A percentile compares a stretch with the other conserved stretches of the same genome.
phyloP scores from a whole-genome alignment of 176 grass and related monocot genomes.

The Triticum monococcum region DNA sequence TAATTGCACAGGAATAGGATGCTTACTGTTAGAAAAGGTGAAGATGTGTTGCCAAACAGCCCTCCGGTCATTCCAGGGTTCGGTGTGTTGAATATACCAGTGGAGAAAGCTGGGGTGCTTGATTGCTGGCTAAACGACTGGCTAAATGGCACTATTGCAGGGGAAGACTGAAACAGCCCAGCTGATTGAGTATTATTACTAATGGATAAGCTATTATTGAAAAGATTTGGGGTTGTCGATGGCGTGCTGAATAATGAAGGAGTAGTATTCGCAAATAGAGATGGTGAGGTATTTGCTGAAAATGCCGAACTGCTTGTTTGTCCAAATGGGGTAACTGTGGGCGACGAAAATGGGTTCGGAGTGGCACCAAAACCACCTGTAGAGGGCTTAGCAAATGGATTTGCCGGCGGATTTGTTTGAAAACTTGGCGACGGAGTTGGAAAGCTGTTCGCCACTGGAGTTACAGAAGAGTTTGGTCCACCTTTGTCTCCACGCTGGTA shows the following conservation, averaged over 20 bases:
- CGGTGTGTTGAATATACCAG: conserved; percentile 53
- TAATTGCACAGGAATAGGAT: not conserved
- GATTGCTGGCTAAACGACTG: conserved; percentile 50
- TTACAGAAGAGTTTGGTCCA: conserved; percentile 68
- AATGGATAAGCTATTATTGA: conserved; percentile 45
- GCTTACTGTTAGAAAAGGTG: conserved; percentile 58
- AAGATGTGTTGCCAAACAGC: conserved; percentile 61
- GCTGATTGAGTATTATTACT: conserved; percentile 61
- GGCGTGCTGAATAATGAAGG: conserved; percentile 45
- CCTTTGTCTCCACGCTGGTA: conserved; percentile 93
- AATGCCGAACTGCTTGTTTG: conserved; percentile 56
- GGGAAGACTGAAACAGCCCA: conserved; percentile 61
- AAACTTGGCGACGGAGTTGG: not conserved
- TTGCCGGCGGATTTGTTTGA: conserved; percentile 22
- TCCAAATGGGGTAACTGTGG: conserved; percentile 50
- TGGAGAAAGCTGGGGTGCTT: conserved; percentile 55
- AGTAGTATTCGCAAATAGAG: conserved; percentile 44
- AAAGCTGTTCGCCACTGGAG: conserved; percentile 30
- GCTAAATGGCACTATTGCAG: conserved; percentile 49
- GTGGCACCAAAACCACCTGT: conserved; percentile 45
- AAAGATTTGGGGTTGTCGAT: conserved; percentile 36
- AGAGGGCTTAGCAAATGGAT: conserved; percentile 67
- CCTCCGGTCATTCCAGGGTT: conserved; percentile 53
- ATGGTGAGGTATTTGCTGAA: conserved; percentile 44
- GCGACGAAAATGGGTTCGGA: conserved; percentile 40